These are phyloP conservation scores for Heliosperma pusillum DNA, from an alignment of 148 eudicot genomes.

Conservation along the genomic window DNA sequence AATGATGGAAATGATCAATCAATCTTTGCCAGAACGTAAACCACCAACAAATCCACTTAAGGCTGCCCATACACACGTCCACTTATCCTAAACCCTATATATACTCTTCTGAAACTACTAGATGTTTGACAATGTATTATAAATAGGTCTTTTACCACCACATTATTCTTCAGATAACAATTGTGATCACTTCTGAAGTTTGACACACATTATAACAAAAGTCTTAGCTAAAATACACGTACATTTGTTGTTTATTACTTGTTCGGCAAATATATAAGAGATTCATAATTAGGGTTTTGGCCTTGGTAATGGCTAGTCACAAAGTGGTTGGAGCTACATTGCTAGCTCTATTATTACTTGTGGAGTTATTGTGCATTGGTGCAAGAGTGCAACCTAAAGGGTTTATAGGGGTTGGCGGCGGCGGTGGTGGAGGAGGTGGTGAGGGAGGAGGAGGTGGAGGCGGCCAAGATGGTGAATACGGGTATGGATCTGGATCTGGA, in stretches of 20 bases:
- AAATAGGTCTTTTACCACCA: slow-evolving; percentile 18
- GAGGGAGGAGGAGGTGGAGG: slow-evolving; percentile 23
- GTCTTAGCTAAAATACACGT: not conserved
- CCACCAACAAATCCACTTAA: slow-evolving; percentile 22
- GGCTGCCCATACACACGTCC: slow-evolving; percentile 21
- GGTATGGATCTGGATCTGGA: slow-evolving; percentile 27
- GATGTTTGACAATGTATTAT: slow-evolving; percentile 21
- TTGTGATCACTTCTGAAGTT: not conserved
- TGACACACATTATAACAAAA: not conserved
- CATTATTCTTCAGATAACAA: slow-evolving; percentile 7
- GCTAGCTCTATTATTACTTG: slow-evolving; percentile 28
- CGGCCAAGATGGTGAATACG: slow-evolving; percentile 17
- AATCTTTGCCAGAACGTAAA: slow-evolving; percentile 18
- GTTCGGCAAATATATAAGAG: not conserved
- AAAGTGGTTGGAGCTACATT: slow-evolving; percentile 27
- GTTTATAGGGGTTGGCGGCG: slow-evolving; percentile 21
- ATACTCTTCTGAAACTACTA: slow-evolving; percentile 26
- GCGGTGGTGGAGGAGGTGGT: slow-evolving; percentile 26
- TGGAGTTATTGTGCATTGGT: slow-evolving; percentile 33
- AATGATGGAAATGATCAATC: slow-evolving; percentile 19
- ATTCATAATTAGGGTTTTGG: not conserved
- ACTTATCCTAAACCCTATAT: not conserved
- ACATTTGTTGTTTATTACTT: too few species aligned
- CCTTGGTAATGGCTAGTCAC: slow-evolving; percentile 21
- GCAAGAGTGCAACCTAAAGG: slow-evolving; percentile 31